A percentile compares a stretch with the other conserved stretches of the same genome.
phyloP scores from a whole-genome alignment of 345 rosid genomes.

The Durio zibethinus region DNA sequence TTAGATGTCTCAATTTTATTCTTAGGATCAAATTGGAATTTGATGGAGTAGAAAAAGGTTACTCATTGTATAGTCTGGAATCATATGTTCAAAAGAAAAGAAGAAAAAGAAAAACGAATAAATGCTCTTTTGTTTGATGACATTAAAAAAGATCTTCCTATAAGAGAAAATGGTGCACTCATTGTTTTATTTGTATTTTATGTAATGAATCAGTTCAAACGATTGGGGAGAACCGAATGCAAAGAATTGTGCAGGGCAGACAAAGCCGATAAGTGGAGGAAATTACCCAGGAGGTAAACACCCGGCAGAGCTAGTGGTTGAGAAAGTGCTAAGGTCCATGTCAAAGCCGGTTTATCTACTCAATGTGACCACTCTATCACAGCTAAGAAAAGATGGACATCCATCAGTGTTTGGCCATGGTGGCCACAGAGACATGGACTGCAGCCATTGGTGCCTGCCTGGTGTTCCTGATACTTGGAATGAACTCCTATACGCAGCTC shows the following conservation, averaged over 20 bases:
- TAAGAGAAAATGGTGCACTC: background rate
- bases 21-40: too few species aligned
- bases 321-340: slow-evolving; percentile 36
- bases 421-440: slow-evolving; percentile 39
- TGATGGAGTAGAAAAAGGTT: too few species aligned
- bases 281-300: slow-evolving; percentile 41
- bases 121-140: too few species aligned
- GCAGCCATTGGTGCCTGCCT: slow-evolving; percentile 68
- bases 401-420: slow-evolving; percentile 54
- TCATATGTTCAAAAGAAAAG: too few species aligned
- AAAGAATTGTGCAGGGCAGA: slow-evolving; percentile 43
- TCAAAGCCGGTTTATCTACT: slow-evolving; percentile 42
- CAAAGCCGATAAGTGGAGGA: slow-evolving; percentile 30
- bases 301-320: slow-evolving; percentile 41
- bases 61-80: too few species aligned
- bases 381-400: slow-evolving; percentile 55
- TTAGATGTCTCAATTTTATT: too few species aligned
- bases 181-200: background rate
- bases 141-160: background rate
- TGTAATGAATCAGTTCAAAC: slow-evolving; percentile 32
- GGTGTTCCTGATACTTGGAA: slow-evolving; percentile 72
- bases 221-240: slow-evolving; percentile 53
- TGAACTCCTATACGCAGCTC: slow-evolving; percentile 35
- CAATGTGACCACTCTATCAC: slow-evolving; percentile 39
- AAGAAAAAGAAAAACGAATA: background rate